A percentile compares a stretch with the other conserved stretches of the same genome.
Evolutionary conservation across 768 basidiomycete genomes (phyloP).

Genomic region (Boletus insuetus): DNA sequence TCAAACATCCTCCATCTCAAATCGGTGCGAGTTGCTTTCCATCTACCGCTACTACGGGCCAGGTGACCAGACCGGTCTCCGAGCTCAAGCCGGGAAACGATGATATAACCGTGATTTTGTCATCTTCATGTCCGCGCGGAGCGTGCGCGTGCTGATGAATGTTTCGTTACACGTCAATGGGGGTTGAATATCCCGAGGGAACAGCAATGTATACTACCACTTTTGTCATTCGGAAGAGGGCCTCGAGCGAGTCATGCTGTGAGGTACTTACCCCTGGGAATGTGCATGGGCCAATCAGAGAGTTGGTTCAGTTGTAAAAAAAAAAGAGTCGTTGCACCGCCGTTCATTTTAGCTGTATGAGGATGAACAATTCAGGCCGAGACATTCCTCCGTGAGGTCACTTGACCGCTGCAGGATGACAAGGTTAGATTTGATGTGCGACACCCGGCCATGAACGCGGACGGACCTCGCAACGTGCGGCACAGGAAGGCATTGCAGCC

Average conservation of each 20-base stretch:
- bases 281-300: not conserved
- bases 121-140: conserved; percentile 1
- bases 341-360: not conserved
- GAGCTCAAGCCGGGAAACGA: not conserved
- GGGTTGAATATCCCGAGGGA: not conserved
- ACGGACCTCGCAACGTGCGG: conserved; percentile 11
- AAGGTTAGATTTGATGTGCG: conserved; percentile 12
- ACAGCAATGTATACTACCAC: not conserved
- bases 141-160: not conserved
- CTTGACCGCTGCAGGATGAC: not conserved
- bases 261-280: not conserved
- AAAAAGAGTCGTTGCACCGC: not conserved
- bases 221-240: not conserved
- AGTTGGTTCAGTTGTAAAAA: not conserved
- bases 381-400: not conserved
- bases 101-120: not conserved
- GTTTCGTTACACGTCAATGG: not conserved
- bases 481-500: not conserved
- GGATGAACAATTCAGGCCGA: not conserved
- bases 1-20: not conserved
- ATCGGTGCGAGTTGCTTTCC: not conserved
- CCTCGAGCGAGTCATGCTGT: not conserved
- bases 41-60: not conserved
- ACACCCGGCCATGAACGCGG: conserved; percentile 1
- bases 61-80: not conserved